Evolutionary conservation across 2,329 filamentous ascomycete genomes (phyloP).

Genomic region (Sclerotinia sclerotiorum): DNA sequence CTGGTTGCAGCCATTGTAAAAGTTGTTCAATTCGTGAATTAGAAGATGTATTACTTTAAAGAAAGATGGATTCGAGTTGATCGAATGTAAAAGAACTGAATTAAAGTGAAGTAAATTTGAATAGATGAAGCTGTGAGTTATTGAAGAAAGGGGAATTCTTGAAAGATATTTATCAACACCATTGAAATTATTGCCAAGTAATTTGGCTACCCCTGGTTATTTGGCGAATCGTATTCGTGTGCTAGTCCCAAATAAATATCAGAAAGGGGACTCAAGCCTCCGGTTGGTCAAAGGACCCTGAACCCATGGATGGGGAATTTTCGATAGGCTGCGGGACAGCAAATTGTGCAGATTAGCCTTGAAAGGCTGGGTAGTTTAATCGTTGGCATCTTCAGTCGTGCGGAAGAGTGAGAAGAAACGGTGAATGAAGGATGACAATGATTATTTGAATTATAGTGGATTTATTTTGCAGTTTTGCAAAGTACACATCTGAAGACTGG

Average conservation of each 20-base stretch:
- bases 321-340: constrained; percentile 15
- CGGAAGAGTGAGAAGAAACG: background rate
- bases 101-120: constrained; percentile 2
- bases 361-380: constrained; percentile 3
- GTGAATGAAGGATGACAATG: background rate
- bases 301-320: constrained; percentile 5
- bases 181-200: constrained; percentile 19
- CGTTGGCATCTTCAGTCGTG: background rate
- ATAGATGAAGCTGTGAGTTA: background rate
- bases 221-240: constrained; percentile 22
- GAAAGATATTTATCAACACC: constrained; percentile 15
- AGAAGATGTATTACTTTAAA: constrained; percentile 13
- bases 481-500: too few relatives aligned
- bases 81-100: constrained; percentile 20
- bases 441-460: too few relatives aligned
- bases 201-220: background rate
- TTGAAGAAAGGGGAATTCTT: constrained; percentile 21
- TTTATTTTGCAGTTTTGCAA: background rate
- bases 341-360: constrained; percentile 18
- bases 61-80: constrained; percentile 25
- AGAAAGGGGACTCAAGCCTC: background rate
- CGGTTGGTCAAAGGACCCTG: constrained; percentile 1
- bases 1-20: constrained; percentile 20
- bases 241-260: background rate
- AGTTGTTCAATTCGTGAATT: constrained; percentile 17